These are phyloP conservation scores for Colletotrichum sp. DNA, from an alignment of 2,329 filamentous ascomycete species.

Conservation along the genomic window DNA sequence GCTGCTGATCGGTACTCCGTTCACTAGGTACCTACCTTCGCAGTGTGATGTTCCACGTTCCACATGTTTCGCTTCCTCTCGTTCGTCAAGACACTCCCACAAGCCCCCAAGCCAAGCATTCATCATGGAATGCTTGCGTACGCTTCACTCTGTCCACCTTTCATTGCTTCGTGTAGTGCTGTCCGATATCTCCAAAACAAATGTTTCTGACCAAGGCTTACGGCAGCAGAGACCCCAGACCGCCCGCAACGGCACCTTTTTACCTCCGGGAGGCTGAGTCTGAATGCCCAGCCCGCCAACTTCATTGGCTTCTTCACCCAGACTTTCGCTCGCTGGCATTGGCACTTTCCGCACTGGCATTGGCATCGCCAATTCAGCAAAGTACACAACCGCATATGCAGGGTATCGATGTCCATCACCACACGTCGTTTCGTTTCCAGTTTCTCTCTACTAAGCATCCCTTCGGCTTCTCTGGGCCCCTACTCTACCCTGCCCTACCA, in stretches of 20 bases:
- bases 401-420: constrained; percentile 5
- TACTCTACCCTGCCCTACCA: neutral
- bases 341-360: neutral
- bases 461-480: neutral
- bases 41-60: neutral
- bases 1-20: constrained; percentile 9
- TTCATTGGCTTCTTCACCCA: neutral
- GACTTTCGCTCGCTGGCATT: neutral
- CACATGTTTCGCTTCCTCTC: neutral
- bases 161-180: neutral
- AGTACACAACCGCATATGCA: neutral
- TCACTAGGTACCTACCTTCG: neutral
- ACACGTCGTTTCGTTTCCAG: constrained; percentile 5
- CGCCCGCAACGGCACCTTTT: constrained; percentile 8
- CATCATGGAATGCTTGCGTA: constrained; percentile 15
- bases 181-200: constrained; percentile 2
- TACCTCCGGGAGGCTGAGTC: constrained; percentile 9
- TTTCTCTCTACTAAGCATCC: neutral
- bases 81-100: neutral
- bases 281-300: neutral
- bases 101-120: constrained; percentile 7
- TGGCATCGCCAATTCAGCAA: neutral
- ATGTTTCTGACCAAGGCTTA: constrained; percentile 16
- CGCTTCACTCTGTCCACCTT: neutral
- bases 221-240: neutral